phyloP scores from a whole-genome alignment of 306 rosid genomes.

The Rosa lucieae region DNA sequence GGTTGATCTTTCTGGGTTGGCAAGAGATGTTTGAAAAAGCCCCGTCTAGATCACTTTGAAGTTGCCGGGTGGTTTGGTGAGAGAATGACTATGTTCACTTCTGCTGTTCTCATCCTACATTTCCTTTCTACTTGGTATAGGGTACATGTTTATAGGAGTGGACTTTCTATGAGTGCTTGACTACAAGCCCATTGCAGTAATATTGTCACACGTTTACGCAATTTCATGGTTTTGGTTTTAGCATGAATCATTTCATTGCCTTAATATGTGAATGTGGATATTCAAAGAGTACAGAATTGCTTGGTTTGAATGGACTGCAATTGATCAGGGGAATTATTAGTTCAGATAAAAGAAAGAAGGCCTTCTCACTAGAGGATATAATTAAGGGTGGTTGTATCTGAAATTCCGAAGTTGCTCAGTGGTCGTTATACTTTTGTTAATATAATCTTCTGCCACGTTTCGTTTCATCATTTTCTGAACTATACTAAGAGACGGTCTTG shows the following conservation, averaged over 20 bases:
- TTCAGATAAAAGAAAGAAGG: neutral
- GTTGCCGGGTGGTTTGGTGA: neutral
- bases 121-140: neutral
- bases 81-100: neutral
- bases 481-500: too few species aligned
- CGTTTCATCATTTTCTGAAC: too few species aligned
- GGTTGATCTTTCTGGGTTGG: constrained; percentile 55
- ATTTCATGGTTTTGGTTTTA: neutral
- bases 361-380: neutral
- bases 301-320: neutral
- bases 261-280: neutral
- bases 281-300: neutral
- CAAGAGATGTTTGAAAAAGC: constrained; percentile 59
- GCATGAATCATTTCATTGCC: neutral
- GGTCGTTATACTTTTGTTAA: too few species aligned
- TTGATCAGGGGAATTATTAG: neutral
- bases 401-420: too few species aligned
- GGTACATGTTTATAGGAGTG: neutral
- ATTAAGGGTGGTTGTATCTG: neutral
- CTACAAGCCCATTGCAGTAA: neutral
- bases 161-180: neutral
- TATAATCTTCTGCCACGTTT: too few species aligned
- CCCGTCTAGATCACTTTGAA: neutral
- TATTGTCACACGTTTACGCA: neutral
- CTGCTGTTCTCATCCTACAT: neutral